phyloP scores from a whole-genome alignment of 805 yeast genomes.

The Monosporozyma unispora region DNA sequence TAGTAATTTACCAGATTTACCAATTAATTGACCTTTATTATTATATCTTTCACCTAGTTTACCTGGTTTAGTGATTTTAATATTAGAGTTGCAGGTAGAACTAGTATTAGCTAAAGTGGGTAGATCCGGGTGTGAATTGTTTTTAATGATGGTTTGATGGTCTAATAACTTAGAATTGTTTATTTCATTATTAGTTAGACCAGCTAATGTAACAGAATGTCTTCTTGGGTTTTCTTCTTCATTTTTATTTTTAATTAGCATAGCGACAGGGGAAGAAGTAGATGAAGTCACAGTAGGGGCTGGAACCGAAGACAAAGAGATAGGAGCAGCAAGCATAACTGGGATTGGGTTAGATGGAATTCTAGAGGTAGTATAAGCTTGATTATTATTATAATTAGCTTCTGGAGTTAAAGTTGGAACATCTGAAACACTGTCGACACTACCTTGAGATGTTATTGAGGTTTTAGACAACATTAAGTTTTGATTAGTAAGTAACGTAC shows the following conservation, averaged over 20 bases:
- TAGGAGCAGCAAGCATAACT: background rate
- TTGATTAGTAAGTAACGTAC: background rate
- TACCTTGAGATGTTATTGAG: background rate
- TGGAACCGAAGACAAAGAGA: background rate
- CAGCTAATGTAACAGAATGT: slow-evolving; percentile 1
- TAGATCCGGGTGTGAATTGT: background rate
- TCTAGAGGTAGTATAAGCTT: background rate
- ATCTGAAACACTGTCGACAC: background rate
- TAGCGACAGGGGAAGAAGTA: background rate
- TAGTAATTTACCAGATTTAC: slow-evolving; percentile 22
- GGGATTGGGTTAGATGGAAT: background rate
- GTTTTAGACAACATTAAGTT: background rate
- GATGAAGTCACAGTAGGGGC: background rate
- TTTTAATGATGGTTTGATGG: background rate
- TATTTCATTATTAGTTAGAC: background rate
- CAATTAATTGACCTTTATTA: slow-evolving; percentile 16
- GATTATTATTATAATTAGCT: background rate
- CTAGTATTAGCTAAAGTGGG: background rate
- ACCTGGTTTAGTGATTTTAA: background rate
- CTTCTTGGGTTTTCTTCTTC: slow-evolving; percentile 1
- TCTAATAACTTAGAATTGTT: background rate
- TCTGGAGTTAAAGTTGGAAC: background rate
- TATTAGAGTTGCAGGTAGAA: background rate
- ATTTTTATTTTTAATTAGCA: background rate
- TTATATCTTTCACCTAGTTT: slow-evolving; percentile 13